A percentile compares a stretch with the other conserved stretches of the same genome.
phyloP scores from a whole-genome alignment of 2,329 filamentous ascomycete genomes.

The Nothophoma quercina region DNA sequence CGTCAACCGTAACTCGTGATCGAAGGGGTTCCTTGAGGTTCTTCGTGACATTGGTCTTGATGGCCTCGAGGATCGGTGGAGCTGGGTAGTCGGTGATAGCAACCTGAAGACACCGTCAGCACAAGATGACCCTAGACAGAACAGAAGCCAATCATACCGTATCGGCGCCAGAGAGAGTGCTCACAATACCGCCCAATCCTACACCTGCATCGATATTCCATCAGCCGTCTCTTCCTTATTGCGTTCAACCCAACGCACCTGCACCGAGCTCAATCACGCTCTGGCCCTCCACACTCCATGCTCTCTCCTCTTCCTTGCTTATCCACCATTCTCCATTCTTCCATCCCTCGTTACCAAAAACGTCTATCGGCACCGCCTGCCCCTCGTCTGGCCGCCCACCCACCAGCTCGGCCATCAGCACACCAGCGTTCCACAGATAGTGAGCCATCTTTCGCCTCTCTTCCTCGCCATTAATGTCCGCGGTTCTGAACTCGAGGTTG shows the following conservation, averaged over 20 bases:
- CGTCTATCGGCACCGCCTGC: slow-evolving; percentile 31
- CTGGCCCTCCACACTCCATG: slow-evolving; percentile 59
- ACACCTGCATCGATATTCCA: slow-evolving; percentile 46
- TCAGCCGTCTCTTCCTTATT: slow-evolving; percentile 33
- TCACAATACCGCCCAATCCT: slow-evolving; percentile 57
- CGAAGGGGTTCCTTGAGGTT: slow-evolving; percentile 57
- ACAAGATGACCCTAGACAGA: background rate
- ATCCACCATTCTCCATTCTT: slow-evolving; percentile 44
- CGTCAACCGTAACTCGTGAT: slow-evolving; percentile 57
- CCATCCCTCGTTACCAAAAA: slow-evolving; percentile 25
- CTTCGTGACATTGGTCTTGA: slow-evolving; percentile 63
- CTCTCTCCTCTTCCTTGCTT: slow-evolving; percentile 36
- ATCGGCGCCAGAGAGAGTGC: slow-evolving; percentile 54
- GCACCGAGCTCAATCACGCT: slow-evolving; percentile 71
- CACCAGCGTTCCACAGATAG: slow-evolving; percentile 74
- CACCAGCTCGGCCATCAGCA: slow-evolving; percentile 56
- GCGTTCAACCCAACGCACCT: slow-evolving; percentile 58
- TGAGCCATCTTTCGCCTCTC: slow-evolving; percentile 72
- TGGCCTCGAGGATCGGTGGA: slow-evolving; percentile 64
- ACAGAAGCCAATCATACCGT: slow-evolving; percentile 41
- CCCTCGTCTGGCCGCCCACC: slow-evolving; percentile 33
- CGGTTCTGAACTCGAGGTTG: slow-evolving; percentile 51
- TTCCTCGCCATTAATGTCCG: slow-evolving; percentile 59
- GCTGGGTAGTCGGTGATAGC: slow-evolving; percentile 74
- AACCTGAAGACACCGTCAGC: slow-evolving; percentile 49